Base-by-base conservation (phyloP, 2,329 filamentous ascomycete genomes). In the Rhinocladiella similis region DNA sequence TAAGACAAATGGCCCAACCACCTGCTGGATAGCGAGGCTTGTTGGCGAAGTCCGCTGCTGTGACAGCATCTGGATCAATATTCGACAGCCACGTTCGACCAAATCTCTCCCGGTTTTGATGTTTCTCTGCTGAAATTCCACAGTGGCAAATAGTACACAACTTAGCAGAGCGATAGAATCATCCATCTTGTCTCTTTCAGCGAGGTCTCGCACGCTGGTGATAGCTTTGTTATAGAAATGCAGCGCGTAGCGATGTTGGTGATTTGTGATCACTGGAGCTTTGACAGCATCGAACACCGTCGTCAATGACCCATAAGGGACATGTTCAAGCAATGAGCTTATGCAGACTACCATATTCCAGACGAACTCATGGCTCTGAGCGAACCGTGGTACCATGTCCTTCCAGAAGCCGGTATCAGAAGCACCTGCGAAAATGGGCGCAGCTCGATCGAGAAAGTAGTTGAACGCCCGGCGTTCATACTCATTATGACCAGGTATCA, bases 101-200 rank as follows among this genome's bases (percentile, higher is more conserved):
- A 61, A 27, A 12, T 53, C 47, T 13, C n/a, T 47, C 19, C 55
- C 61, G 20, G 53, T 50, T 10, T 47, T 45, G 35, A 57, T 41
- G 39, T 63, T 57, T 38, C 53, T 27, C 50, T 63, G 61, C 22
- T 63, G 61, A 36, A 57, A 59, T 48, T 63, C 61, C 29, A 57
- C 56, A 1, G 55, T 54, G 16, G 61, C 52, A 25, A 63, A 63
- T 18, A 63, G 48, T 19, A 61, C 54, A 41, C 53, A 63, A 43
- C 57, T 62, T 47, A 62, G 47, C 14, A 35, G 35, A 38, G 59
- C 22, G 13, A 60, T 5, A 25, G 60, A 54, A 20, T 60, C 54
- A 46, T 60, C 53, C 7, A 62, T 33, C 13, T 61, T 45, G 27
- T 46, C 45, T 33, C 27, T 33, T 9, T 51, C 46, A 45, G 53